Evolutionary conservation across 768 basidiomycete species (phyloP), one percentile per base, ranked within the genome.

Genomic region (Rhodocollybia butyracea): DNA sequence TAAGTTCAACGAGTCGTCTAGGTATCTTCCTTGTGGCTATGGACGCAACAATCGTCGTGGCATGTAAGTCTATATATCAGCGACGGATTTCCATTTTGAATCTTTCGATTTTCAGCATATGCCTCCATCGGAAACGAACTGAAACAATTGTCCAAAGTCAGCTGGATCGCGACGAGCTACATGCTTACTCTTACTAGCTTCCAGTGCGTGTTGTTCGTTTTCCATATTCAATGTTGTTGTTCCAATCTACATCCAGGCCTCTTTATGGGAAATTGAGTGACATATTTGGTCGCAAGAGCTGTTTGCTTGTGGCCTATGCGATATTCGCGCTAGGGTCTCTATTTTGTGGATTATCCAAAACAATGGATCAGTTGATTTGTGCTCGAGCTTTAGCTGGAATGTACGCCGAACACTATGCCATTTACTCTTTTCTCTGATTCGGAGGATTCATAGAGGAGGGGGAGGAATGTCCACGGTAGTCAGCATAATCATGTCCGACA

Each of bases 91-190:
- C n/a, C 2, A 31, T 19, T 13, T 17, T 21, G 21, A 51, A 22
- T 51, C 10, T 3, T 15, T n/a, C 27, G n/a, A 53, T 10, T 22
- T 2, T 29, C 26, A 53, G 51, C 51, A 6, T 82, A 80, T 57
- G 79, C 81, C 10, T 69, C 77, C 0, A 83, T 83, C 54, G 81
- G 81, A 24, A 81, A 77, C 61, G 83, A 85, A 59, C 68, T 86
- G 5, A 76, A 84, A 5, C 76, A 83, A 63, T 73, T 86, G 3
- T 81, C 85, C 57, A 84, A 79, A 54, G 83, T 83, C 0, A 84
- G 83, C 58, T 86, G 84, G 84, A 82, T 86, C 27, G 80, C 83
- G 3, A 85, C 84, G 0, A 78, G 79, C 0, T 85, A 85, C 61
- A 75, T 86, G 70, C 64, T 86, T 53, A 82, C 83, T 0, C 67